Conservation (phyloP, 176 grass and related monocot genomes). For the Urochloa ruziziensis region DNA sequence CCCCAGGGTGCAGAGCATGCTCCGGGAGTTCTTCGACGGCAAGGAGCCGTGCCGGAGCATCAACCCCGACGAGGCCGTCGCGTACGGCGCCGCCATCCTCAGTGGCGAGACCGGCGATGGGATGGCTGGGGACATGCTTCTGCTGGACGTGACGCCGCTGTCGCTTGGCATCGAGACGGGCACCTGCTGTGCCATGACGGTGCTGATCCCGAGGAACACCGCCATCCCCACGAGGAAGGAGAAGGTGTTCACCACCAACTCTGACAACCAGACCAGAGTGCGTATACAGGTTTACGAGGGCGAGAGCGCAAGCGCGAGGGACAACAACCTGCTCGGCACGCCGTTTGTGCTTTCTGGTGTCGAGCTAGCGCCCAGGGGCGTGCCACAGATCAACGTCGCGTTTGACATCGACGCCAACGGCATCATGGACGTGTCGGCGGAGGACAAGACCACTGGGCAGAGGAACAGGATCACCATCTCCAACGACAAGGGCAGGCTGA, state of each 20-base stretch:
- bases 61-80: slow-evolving; percentile 98
- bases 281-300: too few species aligned
- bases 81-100: slow-evolving; percentile 85
- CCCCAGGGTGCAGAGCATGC: slow-evolving; percentile 74
- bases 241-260: too few species aligned
- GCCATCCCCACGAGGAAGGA: too few species aligned
- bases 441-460: slow-evolving; percentile 72
- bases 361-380: slow-evolving; percentile 45
- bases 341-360: too few species aligned
- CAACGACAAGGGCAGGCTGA: slow-evolving; percentile 80
- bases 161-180: slow-evolving; percentile 38
- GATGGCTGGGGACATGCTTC: slow-evolving; percentile 81
- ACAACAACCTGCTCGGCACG: too few species aligned
- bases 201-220: too few species aligned
- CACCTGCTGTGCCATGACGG: too few species aligned
- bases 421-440: slow-evolving; percentile 70
- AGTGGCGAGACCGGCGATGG: slow-evolving; percentile 77
- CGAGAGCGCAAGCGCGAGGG: too few species aligned
- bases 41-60: slow-evolving; percentile 99
- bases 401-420: slow-evolving; percentile 86
- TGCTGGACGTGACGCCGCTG: slow-evolving; percentile 77
- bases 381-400: slow-evolving; percentile 70
- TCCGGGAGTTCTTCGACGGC: slow-evolving; percentile 97
- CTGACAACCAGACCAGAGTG: too few species aligned
- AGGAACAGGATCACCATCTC: slow-evolving; percentile 90